phyloP scores from a whole-genome alignment of 169 alveolate species.

The Eimeria sp. region DNA sequence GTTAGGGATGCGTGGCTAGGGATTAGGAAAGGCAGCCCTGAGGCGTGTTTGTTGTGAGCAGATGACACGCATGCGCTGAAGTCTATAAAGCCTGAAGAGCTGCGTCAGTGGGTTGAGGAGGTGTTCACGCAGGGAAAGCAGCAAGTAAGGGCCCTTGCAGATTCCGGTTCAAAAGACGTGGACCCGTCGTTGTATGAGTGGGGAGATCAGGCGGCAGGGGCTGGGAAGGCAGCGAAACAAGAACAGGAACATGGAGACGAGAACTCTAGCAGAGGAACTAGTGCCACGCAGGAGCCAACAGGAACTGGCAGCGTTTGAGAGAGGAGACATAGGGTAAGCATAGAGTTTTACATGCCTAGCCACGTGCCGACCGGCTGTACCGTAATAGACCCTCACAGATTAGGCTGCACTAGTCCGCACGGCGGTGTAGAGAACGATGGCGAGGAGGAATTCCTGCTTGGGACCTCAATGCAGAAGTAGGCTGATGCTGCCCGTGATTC shows the following conservation, averaged over 20 bases:
- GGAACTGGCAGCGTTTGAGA: slow-evolving; percentile 37
- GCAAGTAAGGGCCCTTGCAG: slow-evolving; percentile 74
- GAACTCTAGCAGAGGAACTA: slow-evolving; percentile 41
- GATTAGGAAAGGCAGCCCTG: background rate
- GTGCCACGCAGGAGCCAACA: slow-evolving; percentile 56
- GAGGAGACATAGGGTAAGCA: background rate
- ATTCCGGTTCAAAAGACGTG: slow-evolving; percentile 76
- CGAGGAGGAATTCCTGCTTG: background rate
- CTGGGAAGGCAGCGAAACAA: slow-evolving; percentile 17
- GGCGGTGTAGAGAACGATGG: background rate
- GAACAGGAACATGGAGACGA: slow-evolving; percentile 17
- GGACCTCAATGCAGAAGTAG: background rate
- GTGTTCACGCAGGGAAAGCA: slow-evolving; percentile 73
- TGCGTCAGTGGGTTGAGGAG: slow-evolving; percentile 83
- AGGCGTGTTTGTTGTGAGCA: slow-evolving; percentile 23
- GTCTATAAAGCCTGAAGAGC: slow-evolving; percentile 77
- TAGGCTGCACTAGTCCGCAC: background rate
- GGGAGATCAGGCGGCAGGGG: slow-evolving; percentile 42
- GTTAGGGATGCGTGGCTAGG: background rate
- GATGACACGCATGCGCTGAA: slow-evolving; percentile 81
- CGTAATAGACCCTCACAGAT: background rate
- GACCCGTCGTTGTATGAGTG: slow-evolving; percentile 79
- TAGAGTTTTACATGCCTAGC: background rate
- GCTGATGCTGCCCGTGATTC: background rate
- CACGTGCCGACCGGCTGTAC: background rate